Base-by-base conservation (phyloP, 2,329 filamentous ascomycete genomes). In the Fusarium tanahbumbuense region DNA sequence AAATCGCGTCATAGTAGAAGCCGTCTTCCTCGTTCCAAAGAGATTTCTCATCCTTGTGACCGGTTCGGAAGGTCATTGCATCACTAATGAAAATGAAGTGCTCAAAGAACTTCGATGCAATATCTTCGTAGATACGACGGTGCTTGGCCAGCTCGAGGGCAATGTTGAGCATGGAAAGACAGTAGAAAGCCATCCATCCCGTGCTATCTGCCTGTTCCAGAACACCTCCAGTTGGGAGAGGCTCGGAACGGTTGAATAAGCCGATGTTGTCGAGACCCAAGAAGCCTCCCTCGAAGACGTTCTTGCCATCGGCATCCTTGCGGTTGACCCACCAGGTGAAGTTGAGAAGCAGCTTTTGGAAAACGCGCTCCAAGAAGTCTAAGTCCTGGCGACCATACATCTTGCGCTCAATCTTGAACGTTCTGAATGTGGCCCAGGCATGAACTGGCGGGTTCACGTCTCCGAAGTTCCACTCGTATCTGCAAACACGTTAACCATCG, bases 291-390 rank as follows among this genome's bases (percentile, higher is more conserved):
- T 98, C 96, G 73, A 98, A 98, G 28, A 98, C 92, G 76, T 98
- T 98, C 83, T 98, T 98, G 75, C 94, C 95, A 12, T 97, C 93
- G 13, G 88, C 87, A 75, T 98, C 95, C 81, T 98, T 98, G 62
- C 95, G 92, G 79, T 98, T 98, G 22, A 98, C 95, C 95, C 95
- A 98, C 96, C 96, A 98, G 6, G 96, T 98, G 80, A 98, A 98
- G 83, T 98, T 98, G 68, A 98, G 85, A 25, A 98, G 84, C 64
- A 98, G 82, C 80, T 98, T 98, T 78, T 98, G 96, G 84, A 98
- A 98, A 7, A 98, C 94, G 22, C 95, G 89, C 83, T 98, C 95
- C 12, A 98, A 86, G 81, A 98, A 98, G 80, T 98, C 96, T 32
- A 98, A 85, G 78, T 98, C 95, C 77, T 98, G 93, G 34, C 93